Percentiles rank a stretch among this genome's conserved stretches.
phyloP scores from a whole-genome alignment of 2,329 filamentous ascomycete species.

The Colletotrichum sp. region DNA sequence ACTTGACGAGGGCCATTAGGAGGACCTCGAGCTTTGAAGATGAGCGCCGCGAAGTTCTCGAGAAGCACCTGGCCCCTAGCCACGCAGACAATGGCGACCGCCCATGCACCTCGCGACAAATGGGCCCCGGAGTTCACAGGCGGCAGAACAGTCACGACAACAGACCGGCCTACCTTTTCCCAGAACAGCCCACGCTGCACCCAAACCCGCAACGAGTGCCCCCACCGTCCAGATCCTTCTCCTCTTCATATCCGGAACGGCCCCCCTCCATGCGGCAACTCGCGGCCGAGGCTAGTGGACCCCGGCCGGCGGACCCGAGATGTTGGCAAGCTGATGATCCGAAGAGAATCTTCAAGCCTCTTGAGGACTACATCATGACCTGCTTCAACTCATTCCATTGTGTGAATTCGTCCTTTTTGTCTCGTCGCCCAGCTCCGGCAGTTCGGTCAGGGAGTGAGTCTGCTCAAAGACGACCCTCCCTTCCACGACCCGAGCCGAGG shows the following conservation, averaged over 20 bases:
- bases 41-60: slow-evolving; percentile 1
- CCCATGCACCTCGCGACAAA: neutral
- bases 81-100: neutral
- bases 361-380: slow-evolving; percentile 78
- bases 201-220: slow-evolving; percentile 32
- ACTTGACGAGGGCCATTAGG: slow-evolving; percentile 35
- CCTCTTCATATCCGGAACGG: slow-evolving; percentile 49
- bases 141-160: slow-evolving; percentile 10
- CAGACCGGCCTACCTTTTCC: slow-evolving; percentile 32
- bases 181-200: slow-evolving; percentile 41
- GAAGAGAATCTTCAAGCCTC: slow-evolving; percentile 71
- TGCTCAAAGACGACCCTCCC: slow-evolving; percentile 33
- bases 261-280: slow-evolving; percentile 30
- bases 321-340: slow-evolving; percentile 36
- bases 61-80: neutral
- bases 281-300: slow-evolving; percentile 14
- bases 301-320: slow-evolving; percentile 7
- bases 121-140: neutral
- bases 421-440: slow-evolving; percentile 28
- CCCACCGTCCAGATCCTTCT: slow-evolving; percentile 41
- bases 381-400: slow-evolving; percentile 73
- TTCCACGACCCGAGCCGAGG: slow-evolving; percentile 36
- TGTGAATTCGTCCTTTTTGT: slow-evolving; percentile 79
- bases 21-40: slow-evolving; percentile 19
- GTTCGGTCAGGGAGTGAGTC: slow-evolving; percentile 26